Base-by-base conservation (phyloP, 1,284 basidiomycete species). In the Pseudozyma tsukubaensis region DNA sequence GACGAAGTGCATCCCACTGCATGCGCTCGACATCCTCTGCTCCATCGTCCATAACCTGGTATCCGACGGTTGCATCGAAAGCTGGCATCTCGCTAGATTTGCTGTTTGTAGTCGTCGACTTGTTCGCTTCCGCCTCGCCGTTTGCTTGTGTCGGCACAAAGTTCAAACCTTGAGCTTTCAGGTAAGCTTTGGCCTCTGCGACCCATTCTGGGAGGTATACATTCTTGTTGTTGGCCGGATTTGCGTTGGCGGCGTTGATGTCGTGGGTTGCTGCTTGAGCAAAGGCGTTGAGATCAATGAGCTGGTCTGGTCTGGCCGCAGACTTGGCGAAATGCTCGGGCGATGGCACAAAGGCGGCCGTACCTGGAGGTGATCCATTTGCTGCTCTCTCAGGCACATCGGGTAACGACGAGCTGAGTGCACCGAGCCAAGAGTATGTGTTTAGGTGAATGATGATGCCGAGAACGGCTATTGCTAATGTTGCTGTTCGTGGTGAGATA, bases 361-460 rank as follows among this genome's bases (percentile, higher is more conserved):
- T 45, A 29, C 57, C 36, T 18, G 53, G 58, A 13, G 52, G 60
- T 14, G 49, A 54, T 18, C 35, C 29, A n/a, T 36, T 11, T n/a
- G 59, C 29, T 12, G n/a, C 52, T 49, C 66, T 32, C n/a, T 66
- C 45, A 0, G 78, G 76, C 34, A 76, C 68, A 34, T 72, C 67
- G 21, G 78, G 76, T 0, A 80, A 45, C 8, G 65, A 63, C 5
- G 76, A 51, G 3, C 43, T 58, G 37, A 80, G 61, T 42, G 69
- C 32, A 21, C 65, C 67, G 1, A 78, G 55, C 69, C 67, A 72
- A 19, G 68, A 66, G 56, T 60, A 76, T 35, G 59, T 55, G 40
- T 75, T 78, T 49, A 76, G 57, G 32, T 80, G 78, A 18, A 72
- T 50, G 37, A 76, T 16, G 50, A 80, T 71, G 50, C 76, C 78